Base-by-base conservation (phyloP, 2,329 filamentous ascomycete species). In the Colletotrichum lupini region DNA sequence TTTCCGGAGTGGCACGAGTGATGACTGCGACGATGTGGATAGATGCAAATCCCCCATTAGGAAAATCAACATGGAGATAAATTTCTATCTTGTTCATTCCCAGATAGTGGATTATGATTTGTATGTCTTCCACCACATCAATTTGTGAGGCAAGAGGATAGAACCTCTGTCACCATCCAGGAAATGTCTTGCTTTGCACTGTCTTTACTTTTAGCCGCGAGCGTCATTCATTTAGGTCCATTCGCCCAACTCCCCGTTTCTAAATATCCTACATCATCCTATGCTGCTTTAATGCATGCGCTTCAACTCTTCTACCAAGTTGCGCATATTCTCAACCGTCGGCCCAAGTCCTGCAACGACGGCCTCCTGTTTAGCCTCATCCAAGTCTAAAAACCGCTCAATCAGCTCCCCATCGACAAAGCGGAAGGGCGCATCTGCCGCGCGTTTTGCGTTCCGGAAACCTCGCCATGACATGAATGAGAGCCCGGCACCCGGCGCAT, bases 321-420 rank as follows among this genome's bases (percentile, higher is more conserved):
- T 89, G 61, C 91, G 85, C 83, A 93, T 88, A 85, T 91, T 80
- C 81, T 92, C 87, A 75, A 94, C 82, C 85, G 85, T 89, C 75
- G 85, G 91, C 67, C 85, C 92, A 76, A 88, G 87, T 61, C 85
- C 91, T 80, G 86, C 80, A 70, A 85, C 91, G 62, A 89, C 85
- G 67, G 83, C 80, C 76, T 83, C 85, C 82, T 92, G 91, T 53
- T 83, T 83, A 49, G 85, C 85, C 68, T 92, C 90, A 58, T 89
- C 86, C 75, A 94, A 85, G 75, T 95, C 92, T 76, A 98, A 82
- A 79, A 98, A 98, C 64, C 90, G 84, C 83, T 98, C 96, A 14
- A 99, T 87, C 78, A 98, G 86, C 80, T 98, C 96, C 0, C 96
- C 97, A 79, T 99, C 97, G 14, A 99, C 90, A 78, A 98, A 98